Conservation (phyloP, 495 filamentous ascomycete species). For the Aspergillus bridgeri region DNA sequence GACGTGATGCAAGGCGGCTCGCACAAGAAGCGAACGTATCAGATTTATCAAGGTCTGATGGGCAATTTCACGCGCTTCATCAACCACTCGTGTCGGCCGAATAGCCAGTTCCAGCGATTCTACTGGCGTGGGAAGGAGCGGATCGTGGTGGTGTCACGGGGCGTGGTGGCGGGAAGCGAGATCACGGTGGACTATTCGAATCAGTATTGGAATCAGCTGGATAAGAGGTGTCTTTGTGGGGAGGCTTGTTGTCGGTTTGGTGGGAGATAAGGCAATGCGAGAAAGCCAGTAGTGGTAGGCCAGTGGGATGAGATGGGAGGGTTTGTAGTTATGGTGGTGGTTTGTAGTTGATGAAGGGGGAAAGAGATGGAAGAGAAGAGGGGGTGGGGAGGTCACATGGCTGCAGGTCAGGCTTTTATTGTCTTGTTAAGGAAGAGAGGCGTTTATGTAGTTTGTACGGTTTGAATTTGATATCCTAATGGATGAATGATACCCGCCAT, state of each 20-base stretch:
- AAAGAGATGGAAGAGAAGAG: neutral
- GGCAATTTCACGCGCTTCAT: conserved; percentile 45
- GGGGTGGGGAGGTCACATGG: conserved; percentile 1
- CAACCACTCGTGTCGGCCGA: conserved; percentile 40
- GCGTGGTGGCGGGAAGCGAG: conserved; percentile 34
- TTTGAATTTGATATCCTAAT: no score
- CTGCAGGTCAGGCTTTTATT: neutral
- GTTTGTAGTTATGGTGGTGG: neutral
- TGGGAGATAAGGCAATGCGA: neutral
- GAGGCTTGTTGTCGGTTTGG: conserved; percentile 33
- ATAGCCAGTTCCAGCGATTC: conserved; percentile 39
- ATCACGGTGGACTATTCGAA: conserved; percentile 44
- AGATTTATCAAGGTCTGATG: conserved; percentile 27
- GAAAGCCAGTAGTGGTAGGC: neutral
- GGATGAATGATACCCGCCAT: no score
- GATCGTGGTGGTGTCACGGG: conserved; percentile 39
- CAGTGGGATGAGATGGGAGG: neutral
- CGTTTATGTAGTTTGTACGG: no score
- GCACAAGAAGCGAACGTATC: conserved; percentile 15
- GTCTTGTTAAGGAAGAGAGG: no score
- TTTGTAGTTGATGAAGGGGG: neutral
- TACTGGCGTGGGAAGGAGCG: conserved; percentile 38
- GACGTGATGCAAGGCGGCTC: conserved; percentile 36
- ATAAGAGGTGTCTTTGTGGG: conserved; percentile 41
- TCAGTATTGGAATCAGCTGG: conserved; percentile 37